phyloP scores from a whole-genome alignment of 179 eudicot species.

The Camellia oleifera region DNA sequence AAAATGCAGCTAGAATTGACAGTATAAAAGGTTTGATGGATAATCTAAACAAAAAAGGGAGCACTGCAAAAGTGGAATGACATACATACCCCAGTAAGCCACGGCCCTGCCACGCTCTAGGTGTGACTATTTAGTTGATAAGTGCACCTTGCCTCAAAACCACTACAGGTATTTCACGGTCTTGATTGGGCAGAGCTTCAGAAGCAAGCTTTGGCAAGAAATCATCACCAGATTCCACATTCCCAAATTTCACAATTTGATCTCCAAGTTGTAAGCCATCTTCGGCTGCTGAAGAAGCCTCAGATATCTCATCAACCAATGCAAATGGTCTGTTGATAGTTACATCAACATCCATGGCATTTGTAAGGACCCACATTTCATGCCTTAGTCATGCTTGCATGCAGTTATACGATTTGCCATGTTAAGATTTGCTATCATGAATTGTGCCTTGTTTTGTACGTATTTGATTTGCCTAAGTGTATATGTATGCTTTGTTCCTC shows the following conservation, averaged over 20 bases:
- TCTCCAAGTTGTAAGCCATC: slow-evolving; percentile 99
- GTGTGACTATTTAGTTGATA: slow-evolving; percentile 55
- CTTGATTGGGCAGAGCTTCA: slow-evolving; percentile 73
- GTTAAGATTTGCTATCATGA: too few species aligned
- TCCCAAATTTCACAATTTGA: slow-evolving; percentile 83
- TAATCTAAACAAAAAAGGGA: neutral
- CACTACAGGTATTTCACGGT: slow-evolving; percentile 42
- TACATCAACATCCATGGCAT: slow-evolving; percentile 46
- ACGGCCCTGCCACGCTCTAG: slow-evolving; percentile 86
- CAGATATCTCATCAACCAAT: slow-evolving; percentile 82
- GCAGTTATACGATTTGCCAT: too few species aligned
- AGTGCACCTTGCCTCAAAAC: slow-evolving; percentile 74
- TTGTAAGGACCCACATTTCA: too few species aligned
- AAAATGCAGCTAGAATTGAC: neutral
- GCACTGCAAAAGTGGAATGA: neutral
- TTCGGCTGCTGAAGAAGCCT: slow-evolving; percentile 90
- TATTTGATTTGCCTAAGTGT: too few species aligned
- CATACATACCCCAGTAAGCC: slow-evolving; percentile 83
- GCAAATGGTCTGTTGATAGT: slow-evolving; percentile 63
- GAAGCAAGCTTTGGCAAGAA: slow-evolving; percentile 65
- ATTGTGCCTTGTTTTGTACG: too few species aligned
- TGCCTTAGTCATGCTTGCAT: too few species aligned
- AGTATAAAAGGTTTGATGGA: neutral
- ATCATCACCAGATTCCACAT: slow-evolving; percentile 67
- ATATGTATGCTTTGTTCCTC: too few species aligned